These are phyloP conservation scores for Malus sylvestris DNA, from an alignment of 306 rosid genomes.

Conservation along the genomic window DNA sequence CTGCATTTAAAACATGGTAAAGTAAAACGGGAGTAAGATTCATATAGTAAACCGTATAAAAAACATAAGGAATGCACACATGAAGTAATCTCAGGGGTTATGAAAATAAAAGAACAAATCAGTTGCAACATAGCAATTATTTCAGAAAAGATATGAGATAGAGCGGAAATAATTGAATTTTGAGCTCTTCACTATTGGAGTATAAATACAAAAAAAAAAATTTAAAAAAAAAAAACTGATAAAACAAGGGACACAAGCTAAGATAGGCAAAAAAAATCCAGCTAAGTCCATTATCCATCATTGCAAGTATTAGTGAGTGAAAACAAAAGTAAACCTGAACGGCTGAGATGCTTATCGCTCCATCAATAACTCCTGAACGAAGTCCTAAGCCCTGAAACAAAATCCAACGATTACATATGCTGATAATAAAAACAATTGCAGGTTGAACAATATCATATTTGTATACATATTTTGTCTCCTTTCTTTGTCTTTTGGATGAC, in stretches of 20 bases:
- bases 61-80: background rate
- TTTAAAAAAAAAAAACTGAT: too few species aligned
- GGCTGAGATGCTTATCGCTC: constrained; percentile 91
- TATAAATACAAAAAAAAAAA: too few species aligned
- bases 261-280: too few species aligned
- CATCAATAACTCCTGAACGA: constrained; percentile 87
- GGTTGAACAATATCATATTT: background rate
- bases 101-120: background rate
- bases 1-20: constrained; percentile 38
- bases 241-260: too few species aligned
- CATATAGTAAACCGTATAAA: background rate
- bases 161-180: too few species aligned
- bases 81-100: background rate
- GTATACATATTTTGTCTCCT: too few species aligned
- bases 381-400: constrained; percentile 78
- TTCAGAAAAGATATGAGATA: too few species aligned
- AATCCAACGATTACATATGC: background rate
- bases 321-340: constrained; percentile 58
- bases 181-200: too few species aligned
- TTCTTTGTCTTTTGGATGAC: background rate
- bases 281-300: too few species aligned
- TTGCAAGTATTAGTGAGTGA: background rate
- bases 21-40: background rate
- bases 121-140: background rate
- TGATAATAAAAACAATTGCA: background rate